phyloP scores from a whole-genome alignment of 164 flowering plant genomes.

The Magnolia officinalis region DNA sequence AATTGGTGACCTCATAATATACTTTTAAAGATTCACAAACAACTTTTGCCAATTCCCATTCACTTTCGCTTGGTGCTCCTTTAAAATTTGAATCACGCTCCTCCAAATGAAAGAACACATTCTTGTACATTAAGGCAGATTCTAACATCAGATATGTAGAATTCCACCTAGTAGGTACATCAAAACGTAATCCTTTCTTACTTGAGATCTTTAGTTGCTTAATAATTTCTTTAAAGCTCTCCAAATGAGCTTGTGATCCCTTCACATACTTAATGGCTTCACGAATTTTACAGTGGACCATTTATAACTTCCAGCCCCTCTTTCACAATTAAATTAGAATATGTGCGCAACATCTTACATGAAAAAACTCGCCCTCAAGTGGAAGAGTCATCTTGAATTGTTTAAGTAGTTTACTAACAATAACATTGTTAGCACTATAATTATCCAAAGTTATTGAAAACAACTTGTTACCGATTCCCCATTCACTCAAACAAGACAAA shows the following conservation, averaged over 20 bases:
- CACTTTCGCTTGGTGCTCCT: conserved; percentile 37
- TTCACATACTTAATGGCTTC: background rate
- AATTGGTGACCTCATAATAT: conserved; percentile 45
- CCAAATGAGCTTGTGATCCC: background rate
- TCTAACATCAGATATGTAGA: conserved; percentile 2
- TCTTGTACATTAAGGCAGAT: background rate
- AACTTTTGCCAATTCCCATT: conserved; percentile 62
- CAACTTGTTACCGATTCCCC: background rate
- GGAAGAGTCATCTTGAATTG: background rate
- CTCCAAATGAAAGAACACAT: conserved; percentile 28
- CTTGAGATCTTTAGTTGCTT: background rate
- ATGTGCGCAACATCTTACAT: background rate
- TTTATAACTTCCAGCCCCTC: background rate
- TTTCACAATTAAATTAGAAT: background rate
- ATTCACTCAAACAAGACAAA: too few species aligned
- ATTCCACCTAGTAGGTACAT: conserved; percentile 4
- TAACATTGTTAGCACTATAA: background rate
- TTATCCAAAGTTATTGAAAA: background rate
- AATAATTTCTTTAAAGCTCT: background rate
- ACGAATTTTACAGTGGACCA: background rate
- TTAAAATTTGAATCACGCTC: conserved; percentile 42
- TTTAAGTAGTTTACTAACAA: too few species aligned
- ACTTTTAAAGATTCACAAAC: conserved; percentile 49
- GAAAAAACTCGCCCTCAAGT: background rate
- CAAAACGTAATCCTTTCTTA: conserved; percentile 13